A percentile compares a stretch with the other conserved stretches of the same genome.
These are phyloP conservation scores for Linum trigynum DNA, from an alignment of 345 rosid genomes.

Conservation along the genomic window DNA sequence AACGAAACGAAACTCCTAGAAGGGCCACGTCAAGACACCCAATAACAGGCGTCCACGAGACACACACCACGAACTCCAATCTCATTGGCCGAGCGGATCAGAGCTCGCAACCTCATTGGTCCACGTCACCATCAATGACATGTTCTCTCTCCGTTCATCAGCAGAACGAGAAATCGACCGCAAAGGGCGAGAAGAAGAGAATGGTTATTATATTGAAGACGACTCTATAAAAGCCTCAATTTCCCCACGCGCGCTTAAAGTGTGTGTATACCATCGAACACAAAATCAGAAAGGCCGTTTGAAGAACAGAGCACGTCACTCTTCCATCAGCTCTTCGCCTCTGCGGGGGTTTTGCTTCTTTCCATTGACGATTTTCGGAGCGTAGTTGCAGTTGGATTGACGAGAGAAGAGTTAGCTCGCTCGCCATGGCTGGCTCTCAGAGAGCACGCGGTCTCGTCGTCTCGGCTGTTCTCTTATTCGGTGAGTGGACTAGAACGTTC, in stretches of 20 bases:
- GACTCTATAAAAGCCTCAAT: background rate
- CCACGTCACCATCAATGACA: constrained; percentile 52
- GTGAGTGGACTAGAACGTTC: constrained; percentile 22
- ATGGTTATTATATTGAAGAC: background rate
- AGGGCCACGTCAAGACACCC: constrained; percentile 12
- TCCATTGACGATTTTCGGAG: background rate
- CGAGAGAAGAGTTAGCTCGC: background rate
- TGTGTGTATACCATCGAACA: too few species aligned
- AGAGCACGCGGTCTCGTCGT: constrained; percentile 44
- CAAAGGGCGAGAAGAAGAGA: background rate
- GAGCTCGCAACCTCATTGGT: constrained; percentile 29
- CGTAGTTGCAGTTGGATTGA: background rate
- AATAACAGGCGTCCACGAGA: constrained; percentile 31
- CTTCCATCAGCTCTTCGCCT: background rate
- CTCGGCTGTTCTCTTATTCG: constrained; percentile 43
- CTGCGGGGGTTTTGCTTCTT: background rate
- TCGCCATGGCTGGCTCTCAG: constrained; percentile 47
- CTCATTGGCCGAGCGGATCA: constrained; percentile 25
- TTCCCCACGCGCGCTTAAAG: background rate
- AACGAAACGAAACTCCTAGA: background rate
- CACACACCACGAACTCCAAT: constrained; percentile 34
- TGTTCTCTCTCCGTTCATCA: constrained; percentile 16
- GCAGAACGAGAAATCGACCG: background rate
- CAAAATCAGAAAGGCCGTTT: background rate
- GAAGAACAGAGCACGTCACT: background rate